A percentile compares a stretch with the other conserved stretches of the same genome.
Conservation (phyloP, 805 yeast species). For the Barnettozyma californica region DNA sequence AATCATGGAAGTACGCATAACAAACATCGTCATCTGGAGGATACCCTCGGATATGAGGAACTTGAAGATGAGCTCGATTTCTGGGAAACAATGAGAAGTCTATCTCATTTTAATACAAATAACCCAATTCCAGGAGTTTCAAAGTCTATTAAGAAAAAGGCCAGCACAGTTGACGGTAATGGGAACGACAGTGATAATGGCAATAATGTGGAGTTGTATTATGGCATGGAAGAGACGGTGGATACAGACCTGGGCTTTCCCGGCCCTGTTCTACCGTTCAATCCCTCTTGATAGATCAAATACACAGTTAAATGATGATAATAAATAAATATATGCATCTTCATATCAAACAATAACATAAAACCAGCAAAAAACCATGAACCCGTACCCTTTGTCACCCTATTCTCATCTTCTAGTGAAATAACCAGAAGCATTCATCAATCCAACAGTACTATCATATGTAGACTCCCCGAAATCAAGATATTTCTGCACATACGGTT, state of each 20-base stretch:
- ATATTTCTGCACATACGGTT: conserved; percentile 56
- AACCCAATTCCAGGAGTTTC: conserved; percentile 15
- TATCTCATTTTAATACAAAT: conserved; percentile 37
- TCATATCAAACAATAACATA: not conserved
- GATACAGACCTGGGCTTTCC: conserved; percentile 6
- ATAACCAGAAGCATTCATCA: conserved; percentile 66
- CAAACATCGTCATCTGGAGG: conserved; percentile 4
- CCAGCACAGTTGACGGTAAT: conserved; percentile 5
- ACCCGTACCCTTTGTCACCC: not conserved
- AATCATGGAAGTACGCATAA: not conserved
- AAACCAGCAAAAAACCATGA: not conserved
- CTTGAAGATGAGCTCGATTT: conserved; percentile 62
- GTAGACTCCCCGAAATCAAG: conserved; percentile 82
- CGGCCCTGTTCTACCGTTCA: conserved; percentile 7
- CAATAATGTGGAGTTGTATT: not conserved
- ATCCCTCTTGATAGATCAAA: conserved; percentile 1
- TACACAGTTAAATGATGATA: not conserved
- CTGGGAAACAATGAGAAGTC: conserved; percentile 63
- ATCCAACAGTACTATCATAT: conserved; percentile 65
- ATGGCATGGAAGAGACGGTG: conserved; percentile 9
- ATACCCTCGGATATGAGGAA: conserved; percentile 30
- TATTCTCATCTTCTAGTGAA: conserved; percentile 45
- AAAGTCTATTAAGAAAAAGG: conserved; percentile 3
- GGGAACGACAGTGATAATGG: conserved; percentile 1
- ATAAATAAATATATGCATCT: not conserved